A percentile compares a stretch with the other conserved stretches of the same genome.
phyloP scores from a whole-genome alignment of 176 grass and related monocot species.

The Zea luxurians region DNA sequence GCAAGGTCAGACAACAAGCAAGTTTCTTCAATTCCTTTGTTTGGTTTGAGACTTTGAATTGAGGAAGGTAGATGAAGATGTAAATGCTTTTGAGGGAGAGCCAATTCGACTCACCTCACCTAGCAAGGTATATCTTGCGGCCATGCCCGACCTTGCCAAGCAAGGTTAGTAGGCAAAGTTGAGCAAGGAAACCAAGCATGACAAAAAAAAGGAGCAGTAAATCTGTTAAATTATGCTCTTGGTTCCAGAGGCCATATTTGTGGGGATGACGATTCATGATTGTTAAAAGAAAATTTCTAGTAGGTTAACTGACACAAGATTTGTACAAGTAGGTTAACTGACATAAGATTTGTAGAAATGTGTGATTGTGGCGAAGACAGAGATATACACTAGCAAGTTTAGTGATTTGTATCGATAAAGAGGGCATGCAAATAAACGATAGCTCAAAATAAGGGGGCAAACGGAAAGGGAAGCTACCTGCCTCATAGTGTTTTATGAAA shows the following conservation, averaged over 20 bases:
- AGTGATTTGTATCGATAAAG: not conserved
- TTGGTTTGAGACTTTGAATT: not conserved
- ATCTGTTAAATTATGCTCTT: not conserved
- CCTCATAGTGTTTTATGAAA: conserved; percentile 75
- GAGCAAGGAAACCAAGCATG: not conserved
- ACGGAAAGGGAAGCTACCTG: conserved; percentile 23
- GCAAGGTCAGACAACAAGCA: not conserved
- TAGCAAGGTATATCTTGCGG: not conserved
- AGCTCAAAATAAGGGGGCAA: not conserved
- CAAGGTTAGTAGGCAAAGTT: not conserved
- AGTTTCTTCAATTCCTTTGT: not conserved
- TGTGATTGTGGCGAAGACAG: not conserved
- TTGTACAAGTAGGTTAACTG: not conserved
- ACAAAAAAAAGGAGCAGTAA: not conserved
- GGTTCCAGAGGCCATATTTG: not conserved
- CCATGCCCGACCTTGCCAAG: not conserved
- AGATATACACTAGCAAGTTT: conserved; percentile 5
- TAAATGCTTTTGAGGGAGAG: not conserved
- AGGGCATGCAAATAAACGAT: not conserved
- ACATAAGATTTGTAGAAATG: not conserved
- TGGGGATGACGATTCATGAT: not conserved
- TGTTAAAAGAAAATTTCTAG: not conserved
- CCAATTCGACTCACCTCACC: not conserved
- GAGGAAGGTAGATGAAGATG: not conserved
- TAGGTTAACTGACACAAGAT: not conserved